phyloP scores from a whole-genome alignment of 1,284 basidiomycete species.

The Bjerkandera adusta region DNA sequence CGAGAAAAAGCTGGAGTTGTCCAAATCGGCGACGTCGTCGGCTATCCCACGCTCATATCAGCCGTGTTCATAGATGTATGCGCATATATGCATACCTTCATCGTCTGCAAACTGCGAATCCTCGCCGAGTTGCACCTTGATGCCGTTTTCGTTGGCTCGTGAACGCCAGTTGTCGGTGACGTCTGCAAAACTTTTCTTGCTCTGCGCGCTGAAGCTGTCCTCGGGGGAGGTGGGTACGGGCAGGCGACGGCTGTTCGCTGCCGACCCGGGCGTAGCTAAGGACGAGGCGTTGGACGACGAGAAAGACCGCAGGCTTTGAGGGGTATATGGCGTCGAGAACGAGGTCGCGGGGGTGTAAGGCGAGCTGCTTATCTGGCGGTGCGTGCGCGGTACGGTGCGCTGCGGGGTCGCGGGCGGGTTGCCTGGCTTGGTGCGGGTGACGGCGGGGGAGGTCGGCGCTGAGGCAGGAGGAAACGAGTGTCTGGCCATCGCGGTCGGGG shows the following conservation, averaged over 20 bases:
- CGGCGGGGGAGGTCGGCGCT: constrained; percentile 44
- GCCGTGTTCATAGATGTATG: neutral
- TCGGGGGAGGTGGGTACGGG: constrained; percentile 33
- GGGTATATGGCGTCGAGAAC: constrained; percentile 58
- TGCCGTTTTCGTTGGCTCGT: constrained; percentile 68
- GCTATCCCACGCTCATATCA: constrained; percentile 17
- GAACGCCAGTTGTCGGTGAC: constrained; percentile 70
- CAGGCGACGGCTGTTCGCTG: constrained; percentile 35
- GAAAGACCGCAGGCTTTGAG: constrained; percentile 61
- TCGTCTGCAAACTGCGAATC: constrained; percentile 55
- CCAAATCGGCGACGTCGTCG: constrained; percentile 24
- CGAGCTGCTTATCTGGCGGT: constrained; percentile 35
- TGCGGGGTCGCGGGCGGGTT: constrained; percentile 44
- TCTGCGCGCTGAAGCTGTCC: constrained; percentile 25
- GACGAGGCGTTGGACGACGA: constrained; percentile 52
- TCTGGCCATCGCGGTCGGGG: constrained; percentile 26
- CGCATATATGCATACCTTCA: constrained; percentile 36
- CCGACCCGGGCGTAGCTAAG: constrained; percentile 49
- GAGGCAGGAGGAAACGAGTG: constrained; percentile 32
- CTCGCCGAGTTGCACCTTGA: constrained; percentile 53
- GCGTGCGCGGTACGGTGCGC: constrained; percentile 38
- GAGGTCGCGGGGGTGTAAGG: constrained; percentile 42
- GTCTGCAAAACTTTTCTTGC: constrained; percentile 43
- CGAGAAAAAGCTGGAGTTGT: constrained; percentile 25
- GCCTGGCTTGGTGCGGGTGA: constrained; percentile 37